Evolutionary conservation across 768 basidiomycete genomes (phyloP), one percentile per base, ranked within the genome.

Genomic region (Cystofilobasidium capitatum): DNA sequence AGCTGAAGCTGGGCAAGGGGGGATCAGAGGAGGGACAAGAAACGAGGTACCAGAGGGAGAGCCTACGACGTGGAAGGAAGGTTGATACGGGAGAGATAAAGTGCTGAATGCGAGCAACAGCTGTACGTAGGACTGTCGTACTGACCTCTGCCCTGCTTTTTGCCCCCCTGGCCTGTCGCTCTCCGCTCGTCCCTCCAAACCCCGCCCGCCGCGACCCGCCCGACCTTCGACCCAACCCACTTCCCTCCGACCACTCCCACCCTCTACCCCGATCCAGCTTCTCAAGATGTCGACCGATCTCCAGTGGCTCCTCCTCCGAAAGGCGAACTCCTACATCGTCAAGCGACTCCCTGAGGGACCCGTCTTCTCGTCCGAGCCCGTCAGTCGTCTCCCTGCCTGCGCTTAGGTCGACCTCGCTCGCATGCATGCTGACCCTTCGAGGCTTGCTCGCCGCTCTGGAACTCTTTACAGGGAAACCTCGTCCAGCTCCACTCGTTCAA

Each of bases 401-500:
- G 10, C 39, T 12, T 35, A 26, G 22, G 29, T 36, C 39, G 58
- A 37, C 20, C 47, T 49, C 47, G 47, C 20, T 49, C 20, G 8
- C 9, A 24, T 24, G 20, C 9, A 10, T 16, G 8, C 49, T 51
- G 49, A 51, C 49, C n/a, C 17, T 20, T 29, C 24, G 45, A n/a
- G 9, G 7, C 29, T 60, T 16, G n/a, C 40, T 44, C 59, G 2
- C 17, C 40, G 1, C 1, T 10, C 51, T 55, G 8, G 1, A 8
- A 62, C 51, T 1, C 51, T 58, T 24, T 44, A 10, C 65, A 66
- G 89, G 91, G 88, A 72, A 76, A 76, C 75, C 84, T 91, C 77
- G 81, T 82, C 69, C 91, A 88, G 81, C 73, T 90, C 72, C 88
- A 92, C 81, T 92, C 91, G n/a, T 82, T 83, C 83, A 94, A 93